Base-by-base conservation (phyloP, 148 eudicot species). In the Selenicereus undatus region DNA sequence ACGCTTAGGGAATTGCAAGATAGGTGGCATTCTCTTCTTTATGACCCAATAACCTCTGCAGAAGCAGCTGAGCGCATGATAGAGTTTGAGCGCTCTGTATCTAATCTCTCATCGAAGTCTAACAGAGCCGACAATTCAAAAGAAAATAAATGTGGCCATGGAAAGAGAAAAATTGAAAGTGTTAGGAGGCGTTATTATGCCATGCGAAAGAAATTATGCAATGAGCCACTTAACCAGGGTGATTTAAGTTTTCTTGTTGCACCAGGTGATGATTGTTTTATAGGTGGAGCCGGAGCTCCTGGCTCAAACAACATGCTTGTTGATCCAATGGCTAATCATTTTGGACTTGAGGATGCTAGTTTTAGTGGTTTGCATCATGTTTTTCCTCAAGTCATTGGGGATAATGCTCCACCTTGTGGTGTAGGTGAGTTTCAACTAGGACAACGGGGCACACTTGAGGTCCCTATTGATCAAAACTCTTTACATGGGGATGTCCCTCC, bases 11-110 rank as follows among this genome's bases (percentile, higher is more conserved):
- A 95, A 80, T 81, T 93, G 83, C 90, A 85, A 78, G 91, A 95
- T 76, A 86, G 99, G 77, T 93, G 97, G 99, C 84, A 82, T 79
- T 88, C 89, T 17, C 88, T 93, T 74, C 93, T 95, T 10, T 92
- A 92, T 84, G 95, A 95, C 86, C 89, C 95, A 52, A 90, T 76
- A 80, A 78, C 91, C 66, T 83, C 97, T 16, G 72, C 84, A n/a
- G 86, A 89, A 85, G 93, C 95, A 82, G 83, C 93, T 79, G 83
- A 76, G 21, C 84, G 75, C 78, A 90, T 95, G 88, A 82, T 81
- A 48, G 92, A 91, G 85, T 83, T 84, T 84, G 97, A 93, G 76
- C 90, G 73, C 66, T 80, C 89, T 21, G 75, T 78, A 68, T 76
- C 85, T 58, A 75, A 21, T 68, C 60, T 71, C 24, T 27, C 73